Base-by-base conservation (phyloP, 2,329 filamentous ascomycete species). In the Botrytis byssoidea region DNA sequence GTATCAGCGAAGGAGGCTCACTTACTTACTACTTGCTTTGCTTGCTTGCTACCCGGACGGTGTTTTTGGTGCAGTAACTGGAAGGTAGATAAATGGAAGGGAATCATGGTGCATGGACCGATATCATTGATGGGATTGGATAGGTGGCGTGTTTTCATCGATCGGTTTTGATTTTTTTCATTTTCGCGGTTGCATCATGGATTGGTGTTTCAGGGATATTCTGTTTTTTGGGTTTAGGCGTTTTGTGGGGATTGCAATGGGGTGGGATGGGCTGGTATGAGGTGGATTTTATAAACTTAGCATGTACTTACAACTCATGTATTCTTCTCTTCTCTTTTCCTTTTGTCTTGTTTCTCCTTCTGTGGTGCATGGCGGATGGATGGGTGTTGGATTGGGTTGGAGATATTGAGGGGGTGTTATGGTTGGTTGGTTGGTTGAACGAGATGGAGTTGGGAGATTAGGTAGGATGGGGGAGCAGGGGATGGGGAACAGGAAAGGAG, bases 1-100 rank as follows among this genome's bases (percentile, higher is more conserved):
- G 48, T 57, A 68, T 72, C 40, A 32, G 35, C 25, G 37, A 59
- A 67, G 57, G 59, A 44, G 51, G 55, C 20, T 66, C 42, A 25
- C 65, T 48, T 51, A 65, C 42, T 65, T 32, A 71, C 42, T 65
- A 55, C 46, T 64, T 70, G 44, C 60, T 44, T 66, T 72, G 32
- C 60, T 57, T 72, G 60, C 42, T 65, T 63, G 60, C 61, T 55
- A 65, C 46, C 65, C 40, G 42, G 59, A 55, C 32, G 70, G 44
- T 72, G 70, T 65, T 65, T 66, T 63, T 70, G 55, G 66, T 68
- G 66, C 66, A 70, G 42, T 48, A 73, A 70, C 42, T 22, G 71
- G 37, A 73, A 63, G 42, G 32, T 59, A 71, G 44, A 48, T 29
- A 63, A 61, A 61, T 46, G 67, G 42, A 73, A n/a, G 70, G 60